Evolutionary conservation across 257 asterid genomes (phyloP).

Genomic region (Solanum dulcamara): DNA sequence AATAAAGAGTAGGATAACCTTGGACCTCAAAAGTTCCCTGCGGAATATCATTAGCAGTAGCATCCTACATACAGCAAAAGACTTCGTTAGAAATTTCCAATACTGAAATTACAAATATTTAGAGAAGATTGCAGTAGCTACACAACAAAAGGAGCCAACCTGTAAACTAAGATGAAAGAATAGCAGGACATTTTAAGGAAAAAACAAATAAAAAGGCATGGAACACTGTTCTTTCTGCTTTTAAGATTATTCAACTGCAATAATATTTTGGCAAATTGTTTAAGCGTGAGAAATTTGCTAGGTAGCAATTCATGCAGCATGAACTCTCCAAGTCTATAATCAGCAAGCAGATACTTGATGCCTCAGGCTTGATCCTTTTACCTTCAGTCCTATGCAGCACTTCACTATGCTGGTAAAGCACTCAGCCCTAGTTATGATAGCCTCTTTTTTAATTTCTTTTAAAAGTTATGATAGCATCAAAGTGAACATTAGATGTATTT

Average conservation of each 20-base stretch:
- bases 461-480: not conserved
- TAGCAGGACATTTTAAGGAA: not conserved
- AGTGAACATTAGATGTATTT: not conserved
- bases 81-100: not conserved
- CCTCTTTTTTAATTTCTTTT: not conserved
- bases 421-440: not conserved
- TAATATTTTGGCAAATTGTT: not conserved
- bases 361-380: not conserved
- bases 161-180: not conserved
- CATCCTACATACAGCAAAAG: slow-evolving; percentile 39
- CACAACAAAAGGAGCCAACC: not conserved
- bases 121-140: not conserved
- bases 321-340: not conserved
- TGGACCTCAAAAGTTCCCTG: slow-evolving; percentile 45
- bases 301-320: not conserved
- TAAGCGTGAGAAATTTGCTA: not conserved
- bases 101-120: not conserved
- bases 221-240: not conserved
- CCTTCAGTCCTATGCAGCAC: not conserved
- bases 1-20: slow-evolving; percentile 82
- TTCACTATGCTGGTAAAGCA: not conserved
- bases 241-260: not conserved
- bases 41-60: slow-evolving; percentile 70
- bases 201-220: not conserved
- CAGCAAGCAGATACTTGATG: not conserved